These are phyloP conservation scores for Ulvella scutata DNA, from an alignment of 139 green algal genomes.

Conservation along the genomic window DNA sequence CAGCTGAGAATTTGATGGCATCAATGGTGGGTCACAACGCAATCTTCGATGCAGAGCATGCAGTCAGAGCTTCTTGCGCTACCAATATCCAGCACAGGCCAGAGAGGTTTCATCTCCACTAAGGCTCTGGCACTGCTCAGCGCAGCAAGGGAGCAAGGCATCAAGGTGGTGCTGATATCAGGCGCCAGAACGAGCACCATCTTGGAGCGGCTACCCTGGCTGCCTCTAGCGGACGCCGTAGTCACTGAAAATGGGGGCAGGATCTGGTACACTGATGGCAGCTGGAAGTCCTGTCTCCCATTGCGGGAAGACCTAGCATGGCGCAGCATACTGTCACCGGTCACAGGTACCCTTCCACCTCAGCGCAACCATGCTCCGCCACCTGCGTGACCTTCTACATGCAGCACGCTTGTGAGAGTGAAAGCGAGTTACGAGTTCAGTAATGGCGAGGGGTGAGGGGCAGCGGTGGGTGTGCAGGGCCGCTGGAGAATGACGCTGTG, in stretches of 20 bases:
- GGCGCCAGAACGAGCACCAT: slow-evolving; percentile 51
- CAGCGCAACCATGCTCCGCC: not conserved
- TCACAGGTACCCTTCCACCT: slow-evolving; percentile 15
- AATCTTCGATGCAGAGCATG: not conserved
- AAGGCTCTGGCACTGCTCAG: slow-evolving; percentile 16
- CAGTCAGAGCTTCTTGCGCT: slow-evolving; percentile 23
- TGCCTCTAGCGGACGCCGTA: slow-evolving; percentile 53
- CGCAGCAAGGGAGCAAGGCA: slow-evolving; percentile 11
- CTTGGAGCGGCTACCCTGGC: slow-evolving; percentile 54
- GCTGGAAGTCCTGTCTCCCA: slow-evolving; percentile 19
- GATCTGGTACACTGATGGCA: slow-evolving; percentile 41
- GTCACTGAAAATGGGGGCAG: slow-evolving; percentile 61
- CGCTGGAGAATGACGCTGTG: not conserved
- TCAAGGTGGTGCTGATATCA: slow-evolving; percentile 26
- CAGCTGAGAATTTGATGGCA: too few relatives aligned
- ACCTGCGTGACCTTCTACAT: too few relatives aligned
- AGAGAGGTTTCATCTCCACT: slow-evolving; percentile 23
- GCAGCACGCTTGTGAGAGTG: too few relatives aligned
- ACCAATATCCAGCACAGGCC: slow-evolving; percentile 29
- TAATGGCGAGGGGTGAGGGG: not conserved
- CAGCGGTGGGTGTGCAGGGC: not conserved
- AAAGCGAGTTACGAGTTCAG: not conserved
- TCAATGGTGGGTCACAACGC: too few relatives aligned
- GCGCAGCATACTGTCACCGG: slow-evolving; percentile 19
- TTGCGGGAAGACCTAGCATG: slow-evolving; percentile 46